A percentile compares a stretch with the other conserved stretches of the same genome.
These are phyloP conservation scores for Cladosporium sp. DNA, from an alignment of 2,329 filamentous ascomycete genomes.

Conservation along the genomic window DNA sequence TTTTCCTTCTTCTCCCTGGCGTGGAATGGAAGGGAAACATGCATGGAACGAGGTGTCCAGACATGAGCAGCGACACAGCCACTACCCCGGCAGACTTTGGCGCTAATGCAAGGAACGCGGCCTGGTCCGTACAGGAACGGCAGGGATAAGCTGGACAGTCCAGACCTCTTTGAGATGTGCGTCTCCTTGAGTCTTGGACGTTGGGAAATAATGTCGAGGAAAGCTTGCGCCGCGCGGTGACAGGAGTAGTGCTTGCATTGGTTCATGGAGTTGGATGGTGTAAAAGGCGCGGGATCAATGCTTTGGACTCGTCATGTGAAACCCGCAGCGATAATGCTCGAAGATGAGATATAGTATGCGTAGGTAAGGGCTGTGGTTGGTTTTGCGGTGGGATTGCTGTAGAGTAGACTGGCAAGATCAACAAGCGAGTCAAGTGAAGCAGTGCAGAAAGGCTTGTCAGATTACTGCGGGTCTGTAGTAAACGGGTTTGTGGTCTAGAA, in stretches of 20 bases:
- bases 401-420: too few species aligned
- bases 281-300: too few species aligned
- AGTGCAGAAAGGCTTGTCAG: slow-evolving; percentile 1
- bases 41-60: not conserved
- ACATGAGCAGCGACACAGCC: not conserved
- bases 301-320: too few species aligned
- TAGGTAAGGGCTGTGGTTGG: too few species aligned
- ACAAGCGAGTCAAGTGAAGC: not conserved
- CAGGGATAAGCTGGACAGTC: not conserved
- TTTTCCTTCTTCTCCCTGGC: not conserved
- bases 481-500: slow-evolving; percentile 7
- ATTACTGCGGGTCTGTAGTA: slow-evolving; percentile 1
- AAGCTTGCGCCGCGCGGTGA: too few species aligned
- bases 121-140: not conserved
- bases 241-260: too few species aligned
- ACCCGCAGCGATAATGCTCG: too few species aligned
- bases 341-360: too few species aligned
- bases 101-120: slow-evolving; percentile 12
- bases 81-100: not conserved
- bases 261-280: too few species aligned
- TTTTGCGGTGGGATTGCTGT: too few species aligned
- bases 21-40: not conserved
- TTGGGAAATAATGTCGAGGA: not conserved
- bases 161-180: not conserved
- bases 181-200: slow-evolving; percentile 2